These are phyloP conservation scores for Fulvia fulva DNA, from an alignment of 2,329 filamentous ascomycete species.

Conservation along the genomic window DNA sequence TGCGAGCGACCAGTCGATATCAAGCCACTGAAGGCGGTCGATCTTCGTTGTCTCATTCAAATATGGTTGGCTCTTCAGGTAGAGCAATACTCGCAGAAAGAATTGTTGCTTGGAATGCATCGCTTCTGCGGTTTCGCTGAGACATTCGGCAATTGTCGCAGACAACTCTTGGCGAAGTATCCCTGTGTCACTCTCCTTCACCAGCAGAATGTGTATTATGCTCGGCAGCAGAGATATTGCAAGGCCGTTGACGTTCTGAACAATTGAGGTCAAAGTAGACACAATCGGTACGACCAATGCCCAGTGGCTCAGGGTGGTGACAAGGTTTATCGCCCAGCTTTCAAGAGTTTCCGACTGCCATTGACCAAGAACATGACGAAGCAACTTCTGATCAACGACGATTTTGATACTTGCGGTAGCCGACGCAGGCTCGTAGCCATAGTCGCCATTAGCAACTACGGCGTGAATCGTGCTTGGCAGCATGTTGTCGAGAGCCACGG, in stretches of 20 bases:
- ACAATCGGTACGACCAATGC: constrained; percentile 64
- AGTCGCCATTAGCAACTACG: constrained; percentile 24
- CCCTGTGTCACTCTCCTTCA: constrained; percentile 62
- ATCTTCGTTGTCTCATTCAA: constrained; percentile 73
- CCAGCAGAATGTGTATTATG: constrained; percentile 75
- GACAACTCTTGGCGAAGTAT: constrained; percentile 62
- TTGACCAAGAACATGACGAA: constrained; percentile 20
- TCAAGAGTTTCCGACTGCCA: constrained; percentile 12
- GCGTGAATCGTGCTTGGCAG: constrained; percentile 24
- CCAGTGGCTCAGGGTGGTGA: constrained; percentile 44
- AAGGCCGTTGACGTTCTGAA: constrained; percentile 64
- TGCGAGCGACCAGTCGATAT: constrained; percentile 69
- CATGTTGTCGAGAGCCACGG: constrained; percentile 28
- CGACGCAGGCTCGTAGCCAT: constrained; percentile 25
- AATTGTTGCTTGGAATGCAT: constrained; percentile 64
- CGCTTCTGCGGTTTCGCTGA: constrained; percentile 47
- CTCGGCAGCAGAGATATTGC: constrained; percentile 68
- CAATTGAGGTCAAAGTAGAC: constrained; percentile 61
- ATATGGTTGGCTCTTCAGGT: constrained; percentile 75
- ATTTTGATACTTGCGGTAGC: neutral
- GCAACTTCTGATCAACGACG: neutral
- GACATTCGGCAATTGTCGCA: constrained; percentile 59
- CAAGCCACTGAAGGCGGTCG: constrained; percentile 79
- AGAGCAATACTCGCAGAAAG: constrained; percentile 75
- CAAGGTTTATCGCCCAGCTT: constrained; percentile 26